Conservation (phyloP, 305 asterid genomes). For the Plantago rigida region DNA sequence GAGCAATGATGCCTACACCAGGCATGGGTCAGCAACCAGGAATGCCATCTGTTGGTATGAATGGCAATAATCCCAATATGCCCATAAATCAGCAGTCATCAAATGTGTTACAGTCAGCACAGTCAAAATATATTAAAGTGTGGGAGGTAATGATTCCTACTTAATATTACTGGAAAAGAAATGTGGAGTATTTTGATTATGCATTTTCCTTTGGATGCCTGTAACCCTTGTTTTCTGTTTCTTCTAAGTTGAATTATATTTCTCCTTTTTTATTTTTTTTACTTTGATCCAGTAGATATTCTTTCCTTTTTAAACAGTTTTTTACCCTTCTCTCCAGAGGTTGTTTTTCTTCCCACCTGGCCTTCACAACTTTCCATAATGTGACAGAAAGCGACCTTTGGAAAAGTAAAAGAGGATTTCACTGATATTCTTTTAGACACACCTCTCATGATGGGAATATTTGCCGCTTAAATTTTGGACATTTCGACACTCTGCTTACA, state of each 20-base stretch:
- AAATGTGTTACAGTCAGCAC: slow-evolving; percentile 57
- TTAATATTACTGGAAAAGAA: slow-evolving; percentile 1
- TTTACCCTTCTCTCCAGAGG: too few relatives aligned
- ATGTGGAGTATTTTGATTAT: neutral
- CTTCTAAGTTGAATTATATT: neutral
- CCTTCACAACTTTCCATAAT: too few relatives aligned
- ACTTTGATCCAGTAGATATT: neutral
- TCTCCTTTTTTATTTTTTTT: neutral
- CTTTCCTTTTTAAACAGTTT: too few relatives aligned
- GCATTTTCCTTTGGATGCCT: neutral
- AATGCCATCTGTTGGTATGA: slow-evolving; percentile 63
- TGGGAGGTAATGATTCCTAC: slow-evolving; percentile 69
- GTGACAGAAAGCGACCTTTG: too few relatives aligned
- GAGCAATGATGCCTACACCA: slow-evolving; percentile 72
- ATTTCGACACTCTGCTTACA: too few relatives aligned
- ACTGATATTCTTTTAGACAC: too few relatives aligned
- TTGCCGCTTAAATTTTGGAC: too few relatives aligned
- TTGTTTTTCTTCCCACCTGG: too few relatives aligned
- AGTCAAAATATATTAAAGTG: slow-evolving; percentile 76
- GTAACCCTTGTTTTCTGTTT: neutral
- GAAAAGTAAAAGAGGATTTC: too few relatives aligned
- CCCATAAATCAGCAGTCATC: slow-evolving; percentile 69
- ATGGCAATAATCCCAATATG: slow-evolving; percentile 49
- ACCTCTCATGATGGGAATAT: too few relatives aligned
- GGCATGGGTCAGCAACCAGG: slow-evolving; percentile 78